Evolutionary conservation across 768 basidiomycete genomes (phyloP), one percentile per base, ranked within the genome.

Genomic region (Multifurca ochricompacta): DNA sequence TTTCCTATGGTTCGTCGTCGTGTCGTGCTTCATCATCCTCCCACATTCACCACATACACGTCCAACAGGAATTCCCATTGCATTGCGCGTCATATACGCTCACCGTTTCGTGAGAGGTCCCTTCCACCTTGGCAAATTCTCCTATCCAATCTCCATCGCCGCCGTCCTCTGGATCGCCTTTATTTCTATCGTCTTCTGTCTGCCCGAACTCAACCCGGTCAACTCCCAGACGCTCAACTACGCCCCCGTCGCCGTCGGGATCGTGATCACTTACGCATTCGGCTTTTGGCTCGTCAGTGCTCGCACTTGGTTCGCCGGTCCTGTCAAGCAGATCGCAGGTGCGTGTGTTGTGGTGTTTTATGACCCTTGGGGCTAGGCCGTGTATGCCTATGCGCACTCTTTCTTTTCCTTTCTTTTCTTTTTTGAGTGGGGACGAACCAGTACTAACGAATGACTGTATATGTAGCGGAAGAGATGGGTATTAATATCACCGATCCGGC

Each of bases 161-260:
- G 79, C 85, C 3, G 77, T 82, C n/a, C 13, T 68, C 16, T 89
- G 87, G 86, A 87, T 88, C 31, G 63, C 62, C 0, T 85, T 86
- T 66, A 88, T 91, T 60, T 72, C 83, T 5, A 80, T 89, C 62
- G 79, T 74, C 5, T 89, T 89, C 67, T 80, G 87, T 60, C 74
- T 91, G 1, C 86, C 85, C 6, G 77, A 82, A 67, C 68, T 77
- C 27, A 87, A 83, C 63, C 85, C 85, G 6, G 85, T 89, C 43
- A 69, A 79, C 59, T 77, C 79, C 0, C 78, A 86, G 63, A 86
- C 86, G 2, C 70, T 89, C 56, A 89, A 87, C 65, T 91, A 88
- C 63, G 68, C 86, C 0, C 75, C 83, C 37, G 86, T 88, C 8
- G 87, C 86, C 3, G 83, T 88, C 21, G 85, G 82, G 0, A 85